Base-by-base conservation (phyloP, 768 basidiomycete genomes). In the Mycena galopus region DNA sequence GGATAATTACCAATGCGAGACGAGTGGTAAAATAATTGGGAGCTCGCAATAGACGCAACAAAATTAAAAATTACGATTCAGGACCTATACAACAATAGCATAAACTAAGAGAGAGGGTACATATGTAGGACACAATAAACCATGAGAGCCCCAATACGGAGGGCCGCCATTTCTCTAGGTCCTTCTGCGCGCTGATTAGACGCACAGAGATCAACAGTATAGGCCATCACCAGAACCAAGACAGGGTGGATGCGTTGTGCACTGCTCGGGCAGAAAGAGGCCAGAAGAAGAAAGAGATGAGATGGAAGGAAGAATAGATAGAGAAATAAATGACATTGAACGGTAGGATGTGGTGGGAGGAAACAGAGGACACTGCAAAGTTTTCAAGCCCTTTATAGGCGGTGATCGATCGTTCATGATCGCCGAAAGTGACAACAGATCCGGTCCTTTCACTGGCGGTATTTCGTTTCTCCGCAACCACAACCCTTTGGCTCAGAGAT, bases 211-310 rank as follows among this genome's bases (percentile, higher is more conserved):
- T 61, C 71, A 23, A 27, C 23, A 37, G 42, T 72, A 6, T 72
- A 32, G 65, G 71, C 71, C 71, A 67, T 60, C 39, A 72, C 71
- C 71, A 72, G 71, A 72, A 72, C 71, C 71, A 72, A 72, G 50
- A 57, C 71, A 72, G 71, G 65, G 71, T 72, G 71, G 71, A 67
- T 72, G 71, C 71, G 65, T 71, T 44, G 32, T 51, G 71, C 71
- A 67, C 71, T 72, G 71, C 65, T 72, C 65, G 71, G 71, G 71
- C 71, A 72, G 71, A 72, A 72, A 67, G 27, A 67, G 71, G 71
- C 71, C 65, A 67, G 37, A 5, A 27, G n/a, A 25, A 16, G 19
- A 39, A 29, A 16, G 37, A 47, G n/a, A 33, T 10, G 29, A 51
- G 32, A 33, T 8, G 14, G 27, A 30, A 62, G 14, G n/a, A 56